Evolutionary conservation across 768 basidiomycete genomes (phyloP).

Genomic region (Xerocomus potaroensis): DNA sequence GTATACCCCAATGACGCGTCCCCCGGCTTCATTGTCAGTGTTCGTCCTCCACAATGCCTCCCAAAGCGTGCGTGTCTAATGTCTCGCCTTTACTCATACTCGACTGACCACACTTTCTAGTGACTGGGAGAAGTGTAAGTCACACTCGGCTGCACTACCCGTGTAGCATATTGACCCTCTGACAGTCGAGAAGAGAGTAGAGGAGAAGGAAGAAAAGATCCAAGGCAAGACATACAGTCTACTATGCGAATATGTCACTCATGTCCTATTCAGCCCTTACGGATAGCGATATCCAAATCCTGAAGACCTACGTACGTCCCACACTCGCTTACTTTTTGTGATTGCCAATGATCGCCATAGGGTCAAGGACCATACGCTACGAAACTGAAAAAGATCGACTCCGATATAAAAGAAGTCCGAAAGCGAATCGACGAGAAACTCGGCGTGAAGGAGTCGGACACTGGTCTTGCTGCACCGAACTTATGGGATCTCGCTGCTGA

Average conservation of each 20-base stretch:
- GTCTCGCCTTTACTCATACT: not conserved
- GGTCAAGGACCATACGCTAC: constrained; percentile 97
- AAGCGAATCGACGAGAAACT: constrained; percentile 98
- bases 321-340: not conserved
- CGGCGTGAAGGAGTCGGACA: constrained; percentile 98
- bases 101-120: constrained; percentile 39
- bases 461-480: constrained; percentile 93
- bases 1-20: constrained; percentile 36
- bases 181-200: constrained; percentile 78
- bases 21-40: constrained; percentile 13
- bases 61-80: constrained; percentile 78
- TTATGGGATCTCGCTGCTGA: constrained; percentile 97
- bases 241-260: not conserved
- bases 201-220: constrained; percentile 92
- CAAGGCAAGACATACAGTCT: constrained; percentile 50
- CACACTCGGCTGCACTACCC: not conserved
- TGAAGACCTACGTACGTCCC: constrained; percentile 88
- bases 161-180: constrained; percentile 7
- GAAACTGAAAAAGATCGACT: constrained; percentile 82
- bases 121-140: constrained; percentile 97
- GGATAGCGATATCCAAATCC: constrained; percentile 97
- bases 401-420: constrained; percentile 93
- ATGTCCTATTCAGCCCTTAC: constrained; percentile 65
- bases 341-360: constrained; percentile 37
- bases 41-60: constrained; percentile 63